Evolutionary conservation across 306 rosid species (phyloP), one percentile per base, ranked within the genome.

Genomic region (Vicia sativa): DNA sequence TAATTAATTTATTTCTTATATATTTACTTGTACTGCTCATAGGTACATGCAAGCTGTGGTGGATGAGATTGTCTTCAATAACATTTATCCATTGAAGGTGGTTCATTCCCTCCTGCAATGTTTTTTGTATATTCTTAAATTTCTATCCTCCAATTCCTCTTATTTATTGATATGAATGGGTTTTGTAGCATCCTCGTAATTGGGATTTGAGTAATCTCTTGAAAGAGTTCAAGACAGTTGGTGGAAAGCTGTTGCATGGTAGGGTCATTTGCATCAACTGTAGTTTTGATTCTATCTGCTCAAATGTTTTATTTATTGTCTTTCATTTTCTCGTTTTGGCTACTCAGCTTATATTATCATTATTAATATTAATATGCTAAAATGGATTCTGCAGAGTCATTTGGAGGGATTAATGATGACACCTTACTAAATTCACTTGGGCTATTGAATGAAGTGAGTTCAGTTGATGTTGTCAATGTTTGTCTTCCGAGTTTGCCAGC

Each of bases 21-120:
- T 55, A 35, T 55, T 23, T 73, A 31, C 28, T 25, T 73, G 65
- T 9, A 41, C 66, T 77, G 60, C 72, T 64, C 68, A 55, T 58
- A 93, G 98, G 90, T 93, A 93, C 79, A 90, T 93, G 96, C 98
- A 93, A 81, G 98, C 98, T 15, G 97, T 90, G 81, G 97, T 85
- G 63, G 98, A 93, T 70, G 97, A 90, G 89, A 77, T 88, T 61
- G 82, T 90, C 70, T 81, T 85, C 65, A 86, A 70, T 48, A 87
- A 93, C 59, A 85, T 80, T 66, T 83, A 93, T 76, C 89, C 87
- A 0, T 35, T 65, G 65, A 86, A 90, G 98, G 98, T 93, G 78
- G 59, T 73, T 76, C 42, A 53, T 71, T 31, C 54, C 16, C 60
- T 35, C 11, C 34, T 12, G 14, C 61, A 68, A 64, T 65, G 15